phyloP scores from a whole-genome alignment of 176 grass and related monocot species.

The Carex cristatella region DNA sequence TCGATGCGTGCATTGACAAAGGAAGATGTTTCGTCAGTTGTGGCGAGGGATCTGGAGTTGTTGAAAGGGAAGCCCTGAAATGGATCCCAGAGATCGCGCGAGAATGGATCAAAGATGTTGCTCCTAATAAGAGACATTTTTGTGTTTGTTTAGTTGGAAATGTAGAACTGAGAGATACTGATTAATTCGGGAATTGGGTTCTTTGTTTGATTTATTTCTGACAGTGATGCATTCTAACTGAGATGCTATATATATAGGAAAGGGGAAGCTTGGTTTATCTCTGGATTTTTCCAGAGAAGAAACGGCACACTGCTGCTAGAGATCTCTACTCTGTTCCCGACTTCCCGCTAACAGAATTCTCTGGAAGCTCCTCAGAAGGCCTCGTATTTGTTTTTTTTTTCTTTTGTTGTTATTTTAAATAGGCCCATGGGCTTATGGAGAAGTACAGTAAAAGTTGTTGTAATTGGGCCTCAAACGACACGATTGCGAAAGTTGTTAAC shows the following conservation, averaged over 20 bases:
- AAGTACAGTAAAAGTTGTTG: no score
- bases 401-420: no score
- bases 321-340: no score
- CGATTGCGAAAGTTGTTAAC: no score
- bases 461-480: no score
- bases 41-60: not conserved
- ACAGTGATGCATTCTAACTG: not conserved
- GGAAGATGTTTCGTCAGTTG: slow-evolving; percentile 22
- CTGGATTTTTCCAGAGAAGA: not conserved
- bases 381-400: no score
- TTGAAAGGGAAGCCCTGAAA: slow-evolving; percentile 21
- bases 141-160: not conserved
- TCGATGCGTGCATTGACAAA: slow-evolving; percentile 30
- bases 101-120: slow-evolving; percentile 34
- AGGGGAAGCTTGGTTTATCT: not conserved
- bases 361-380: no score
- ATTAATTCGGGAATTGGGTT: not conserved
- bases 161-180: not conserved
- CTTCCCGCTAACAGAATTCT: no score
- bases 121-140: slow-evolving; percentile 33
- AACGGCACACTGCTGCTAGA: no score
- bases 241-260: not conserved
- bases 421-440: no score
- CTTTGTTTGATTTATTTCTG: not conserved
- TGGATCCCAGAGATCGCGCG: slow-evolving; percentile 22